A percentile compares a stretch with the other conserved stretches of the same genome.
These are phyloP conservation scores for Catunica adiposa DNA, from an alignment of 2,329 filamentous ascomycete genomes.

Conservation along the genomic window DNA sequence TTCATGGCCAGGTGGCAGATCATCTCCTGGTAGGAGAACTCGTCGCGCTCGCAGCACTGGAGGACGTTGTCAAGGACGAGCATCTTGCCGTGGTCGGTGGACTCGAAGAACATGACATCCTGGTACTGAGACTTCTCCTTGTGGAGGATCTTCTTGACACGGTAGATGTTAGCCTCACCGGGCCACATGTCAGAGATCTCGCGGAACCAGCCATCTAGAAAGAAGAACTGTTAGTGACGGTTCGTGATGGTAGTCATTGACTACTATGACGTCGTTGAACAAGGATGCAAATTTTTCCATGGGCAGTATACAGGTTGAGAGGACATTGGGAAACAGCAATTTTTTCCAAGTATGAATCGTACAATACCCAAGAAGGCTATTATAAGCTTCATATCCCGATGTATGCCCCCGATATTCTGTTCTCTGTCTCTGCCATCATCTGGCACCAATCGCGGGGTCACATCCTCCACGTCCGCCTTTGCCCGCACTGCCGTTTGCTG, in stretches of 20 bases:
- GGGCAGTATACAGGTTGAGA: neutral
- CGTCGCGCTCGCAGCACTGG: slow-evolving; percentile 94
- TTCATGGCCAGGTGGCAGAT: slow-evolving; percentile 98
- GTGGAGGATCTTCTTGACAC: slow-evolving; percentile 93
- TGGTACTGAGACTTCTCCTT: slow-evolving; percentile 99
- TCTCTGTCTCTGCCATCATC: too few species aligned
- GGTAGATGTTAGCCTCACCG: slow-evolving; percentile 95
- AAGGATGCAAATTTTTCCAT: neutral
- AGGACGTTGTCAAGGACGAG: slow-evolving; percentile 98
- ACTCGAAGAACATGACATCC: slow-evolving; percentile 97
- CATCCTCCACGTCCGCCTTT: neutral
- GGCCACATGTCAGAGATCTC: slow-evolving; percentile 99
- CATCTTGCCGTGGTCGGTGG: slow-evolving; percentile 88
- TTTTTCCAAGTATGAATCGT: too few species aligned
- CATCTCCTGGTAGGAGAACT: slow-evolving; percentile 99
- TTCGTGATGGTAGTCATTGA: neutral
- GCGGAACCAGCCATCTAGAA: slow-evolving; percentile 96
- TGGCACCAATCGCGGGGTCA: neutral
- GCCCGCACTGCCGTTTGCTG: neutral
- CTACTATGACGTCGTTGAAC: slow-evolving; percentile 3
- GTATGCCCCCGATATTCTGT: too few species aligned
- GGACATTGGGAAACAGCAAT: neutral
- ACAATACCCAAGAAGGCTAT: too few species aligned
- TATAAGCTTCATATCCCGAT: too few species aligned
- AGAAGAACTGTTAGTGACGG: slow-evolving; percentile 7